Percentiles rank a stretch among this genome's conserved stretches.
Conservation (phyloP, 192 early-diverging fungal genomes). For the Coemansia sp. region DNA sequence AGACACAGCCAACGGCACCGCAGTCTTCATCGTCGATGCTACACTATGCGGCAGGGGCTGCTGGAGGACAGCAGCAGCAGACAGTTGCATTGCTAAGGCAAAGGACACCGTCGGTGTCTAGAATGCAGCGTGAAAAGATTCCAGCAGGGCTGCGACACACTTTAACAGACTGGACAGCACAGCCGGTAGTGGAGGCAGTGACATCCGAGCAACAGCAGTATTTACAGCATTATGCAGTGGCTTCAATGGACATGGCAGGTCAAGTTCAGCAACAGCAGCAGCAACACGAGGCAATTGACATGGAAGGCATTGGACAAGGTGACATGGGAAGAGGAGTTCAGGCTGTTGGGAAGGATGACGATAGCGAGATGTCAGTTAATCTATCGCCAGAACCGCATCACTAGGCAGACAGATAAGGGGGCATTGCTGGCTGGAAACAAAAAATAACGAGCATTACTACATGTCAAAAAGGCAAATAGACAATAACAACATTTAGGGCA, state of each 20-base stretch:
- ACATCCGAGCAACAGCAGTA: conserved; percentile 14
- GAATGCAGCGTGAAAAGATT: conserved; percentile 2
- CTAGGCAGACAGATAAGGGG: neutral
- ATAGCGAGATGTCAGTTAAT: conserved; percentile 46
- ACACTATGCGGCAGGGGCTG: too few relatives aligned
- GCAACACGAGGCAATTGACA: neutral
- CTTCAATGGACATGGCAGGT: conserved; percentile 1
- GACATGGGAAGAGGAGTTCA: neutral
- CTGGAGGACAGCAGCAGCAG: neutral
- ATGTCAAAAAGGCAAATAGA: conserved; percentile 12
- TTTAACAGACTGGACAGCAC: conserved; percentile 13
- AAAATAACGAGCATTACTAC: neutral
- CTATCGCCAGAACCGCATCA: conserved; percentile 34
- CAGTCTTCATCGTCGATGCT: too few relatives aligned
- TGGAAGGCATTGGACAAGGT: neutral
- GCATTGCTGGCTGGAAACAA: neutral
- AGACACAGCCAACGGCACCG: neutral
- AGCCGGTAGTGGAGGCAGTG: conserved; percentile 11
- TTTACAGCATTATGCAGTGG: conserved; percentile 8
- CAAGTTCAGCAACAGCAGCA: conserved; percentile 1
- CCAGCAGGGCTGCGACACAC: conserved; percentile 1
- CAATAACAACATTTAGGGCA: neutral
- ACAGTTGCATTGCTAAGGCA: neutral
- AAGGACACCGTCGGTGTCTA: neutral
- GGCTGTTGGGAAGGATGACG: conserved; percentile 32